These are phyloP conservation scores for Diaporthe longicolla DNA, from an alignment of 2,329 filamentous ascomycete genomes.

Conservation along the genomic window DNA sequence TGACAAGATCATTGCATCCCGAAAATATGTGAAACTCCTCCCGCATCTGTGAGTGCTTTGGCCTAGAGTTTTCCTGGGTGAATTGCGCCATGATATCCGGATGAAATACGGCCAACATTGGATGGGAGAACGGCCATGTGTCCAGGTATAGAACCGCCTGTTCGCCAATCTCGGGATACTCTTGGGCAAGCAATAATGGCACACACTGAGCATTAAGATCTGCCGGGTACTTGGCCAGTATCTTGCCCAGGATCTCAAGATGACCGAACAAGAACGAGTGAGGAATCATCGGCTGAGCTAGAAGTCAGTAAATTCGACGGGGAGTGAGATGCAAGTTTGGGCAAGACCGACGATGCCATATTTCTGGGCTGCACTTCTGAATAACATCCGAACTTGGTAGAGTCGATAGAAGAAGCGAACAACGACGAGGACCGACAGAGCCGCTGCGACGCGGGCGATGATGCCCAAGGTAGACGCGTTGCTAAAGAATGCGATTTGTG, in stretches of 20 bases:
- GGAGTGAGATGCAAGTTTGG: neutral
- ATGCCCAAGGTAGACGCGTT: conserved; percentile 6
- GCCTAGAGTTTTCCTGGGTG: conserved; percentile 50
- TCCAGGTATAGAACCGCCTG: conserved; percentile 54
- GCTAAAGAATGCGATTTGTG: neutral
- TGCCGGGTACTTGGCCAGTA: conserved; percentile 48
- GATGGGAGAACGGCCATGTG: conserved; percentile 53
- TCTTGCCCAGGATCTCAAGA: conserved; percentile 47
- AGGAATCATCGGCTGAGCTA: conserved; percentile 50
- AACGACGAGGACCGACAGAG: conserved; percentile 37
- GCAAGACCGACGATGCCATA: conserved; percentile 48
- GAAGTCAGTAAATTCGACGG: neutral
- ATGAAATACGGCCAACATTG: conserved; percentile 54
- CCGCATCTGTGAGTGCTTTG: conserved; percentile 51
- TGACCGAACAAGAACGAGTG: conserved; percentile 54
- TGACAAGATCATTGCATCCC: conserved; percentile 52
- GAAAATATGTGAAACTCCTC: conserved; percentile 50
- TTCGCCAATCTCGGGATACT: conserved; percentile 50
- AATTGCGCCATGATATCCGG: conserved; percentile 56
- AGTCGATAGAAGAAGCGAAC: conserved; percentile 48
- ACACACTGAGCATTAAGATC: conserved; percentile 48
- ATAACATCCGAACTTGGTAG: conserved; percentile 47
- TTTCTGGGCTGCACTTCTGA: conserved; percentile 46
- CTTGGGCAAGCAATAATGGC: conserved; percentile 46
- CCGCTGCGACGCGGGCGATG: neutral